Evolutionary conservation across 805 yeast species (phyloP).

Genomic region (Candida sphagnicola): DNA sequence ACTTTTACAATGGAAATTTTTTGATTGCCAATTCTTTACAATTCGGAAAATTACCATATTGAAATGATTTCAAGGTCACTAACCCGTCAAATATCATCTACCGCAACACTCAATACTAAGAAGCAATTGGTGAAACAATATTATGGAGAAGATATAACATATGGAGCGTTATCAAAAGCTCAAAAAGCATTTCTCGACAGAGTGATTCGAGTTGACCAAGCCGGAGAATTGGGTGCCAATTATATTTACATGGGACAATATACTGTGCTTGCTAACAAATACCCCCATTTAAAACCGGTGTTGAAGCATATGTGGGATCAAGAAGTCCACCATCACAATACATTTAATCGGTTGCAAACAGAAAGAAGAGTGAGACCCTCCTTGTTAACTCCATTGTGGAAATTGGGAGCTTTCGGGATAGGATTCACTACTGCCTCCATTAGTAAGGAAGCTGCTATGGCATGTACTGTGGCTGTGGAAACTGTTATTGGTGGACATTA

Average conservation of each 20-base stretch:
- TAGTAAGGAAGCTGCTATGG: conserved; percentile 98
- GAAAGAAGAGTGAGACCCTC: conserved; percentile 87
- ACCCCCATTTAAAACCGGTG: conserved; percentile 74
- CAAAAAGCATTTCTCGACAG: conserved; percentile 71
- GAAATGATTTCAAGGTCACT: neutral
- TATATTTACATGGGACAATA: conserved; percentile 91
- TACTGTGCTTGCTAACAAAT: conserved; percentile 61
- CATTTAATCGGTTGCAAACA: conserved; percentile 75
- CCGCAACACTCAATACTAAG: conserved; percentile 5
- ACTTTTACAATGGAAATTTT: conserved; percentile 3
- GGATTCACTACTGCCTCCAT: conserved; percentile 84
- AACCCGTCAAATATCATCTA: conserved; percentile 1
- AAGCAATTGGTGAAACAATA: conserved; percentile 14
- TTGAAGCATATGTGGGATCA: conserved; percentile 98
- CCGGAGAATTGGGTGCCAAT: conserved; percentile 96
- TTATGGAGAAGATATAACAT: conserved; percentile 24
- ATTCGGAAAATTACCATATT: conserved; percentile 1
- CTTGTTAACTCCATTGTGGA: conserved; percentile 89
- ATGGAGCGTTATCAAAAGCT: conserved; percentile 42
- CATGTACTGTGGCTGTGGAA: conserved; percentile 98
- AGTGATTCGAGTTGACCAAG: conserved; percentile 89
- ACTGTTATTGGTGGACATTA: conserved; percentile 97
- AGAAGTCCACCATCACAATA: conserved; percentile 83
- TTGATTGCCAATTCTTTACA: too few species aligned
- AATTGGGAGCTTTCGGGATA: conserved; percentile 78